Evolutionary conservation across 164 flowering plant species (phyloP).

Genomic region (Platanus orientalis): DNA sequence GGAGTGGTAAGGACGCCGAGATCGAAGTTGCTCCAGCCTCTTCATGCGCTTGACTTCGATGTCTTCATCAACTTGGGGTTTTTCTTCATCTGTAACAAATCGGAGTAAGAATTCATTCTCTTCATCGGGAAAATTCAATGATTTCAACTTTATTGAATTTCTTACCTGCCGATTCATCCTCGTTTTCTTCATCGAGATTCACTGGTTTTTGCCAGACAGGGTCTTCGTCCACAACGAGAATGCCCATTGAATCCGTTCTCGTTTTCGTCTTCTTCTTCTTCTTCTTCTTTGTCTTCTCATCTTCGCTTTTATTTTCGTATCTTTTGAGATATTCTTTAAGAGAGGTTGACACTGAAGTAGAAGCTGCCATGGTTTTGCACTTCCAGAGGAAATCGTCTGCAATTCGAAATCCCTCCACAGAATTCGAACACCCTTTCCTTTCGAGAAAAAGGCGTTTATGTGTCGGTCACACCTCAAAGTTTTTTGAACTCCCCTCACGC

Average conservation of each 20-base stretch:
- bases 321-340: constrained; percentile 68
- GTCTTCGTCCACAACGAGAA: constrained; percentile 80
- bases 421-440: too few species aligned
- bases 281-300: constrained; percentile 39
- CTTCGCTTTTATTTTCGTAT: constrained; percentile 38
- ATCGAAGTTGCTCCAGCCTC: constrained; percentile 62
- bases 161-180: constrained; percentile 57
- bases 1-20: constrained; percentile 53
- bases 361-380: constrained; percentile 25
- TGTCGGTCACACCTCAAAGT: too few species aligned
- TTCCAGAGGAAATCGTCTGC: too few species aligned
- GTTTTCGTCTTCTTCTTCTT: constrained; percentile 44
- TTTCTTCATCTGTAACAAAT: constrained; percentile 48
- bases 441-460: too few species aligned
- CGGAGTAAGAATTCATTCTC: background rate
- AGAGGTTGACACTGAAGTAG: constrained; percentile 24
- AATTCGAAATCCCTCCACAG: too few species aligned
- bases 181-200: constrained; percentile 39
- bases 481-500: too few species aligned
- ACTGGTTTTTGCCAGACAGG: constrained; percentile 85
- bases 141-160: background rate
- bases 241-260: constrained; percentile 28
- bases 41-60: constrained; percentile 84
- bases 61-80: constrained; percentile 78
- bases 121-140: background rate